Conservation (phyloP, 176 grass and related monocot species). For the Cocos nucifera region DNA sequence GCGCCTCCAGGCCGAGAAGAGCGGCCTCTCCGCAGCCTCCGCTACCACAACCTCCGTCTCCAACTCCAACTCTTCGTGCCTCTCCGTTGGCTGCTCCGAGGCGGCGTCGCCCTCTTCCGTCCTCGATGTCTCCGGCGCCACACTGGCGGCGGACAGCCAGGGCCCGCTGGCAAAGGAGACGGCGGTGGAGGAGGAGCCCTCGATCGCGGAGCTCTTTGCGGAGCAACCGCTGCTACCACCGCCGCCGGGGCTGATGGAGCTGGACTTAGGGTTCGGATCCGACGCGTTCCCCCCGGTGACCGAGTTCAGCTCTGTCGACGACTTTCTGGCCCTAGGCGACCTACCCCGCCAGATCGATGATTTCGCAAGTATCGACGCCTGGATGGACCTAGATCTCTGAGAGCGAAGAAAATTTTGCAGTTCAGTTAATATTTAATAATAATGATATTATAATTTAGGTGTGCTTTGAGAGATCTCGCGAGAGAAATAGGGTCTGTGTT, state of each 20-base stretch:
- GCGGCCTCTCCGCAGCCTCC: constrained; percentile 20
- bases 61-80: constrained; percentile 13
- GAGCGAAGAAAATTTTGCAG: neutral
- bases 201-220: constrained; percentile 39
- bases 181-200: neutral
- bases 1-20: constrained; percentile 50
- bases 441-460: too few species aligned
- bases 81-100: too few species aligned
- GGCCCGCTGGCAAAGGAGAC: neutral
- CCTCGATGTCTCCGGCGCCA: neutral
- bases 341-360: too few species aligned
- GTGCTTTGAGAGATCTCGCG: too few species aligned
- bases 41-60: neutral
- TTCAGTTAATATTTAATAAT: too few species aligned
- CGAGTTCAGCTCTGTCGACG: neutral
- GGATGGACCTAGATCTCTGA: neutral
- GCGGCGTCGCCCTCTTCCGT: constrained; percentile 42
- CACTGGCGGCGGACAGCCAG: too few species aligned
- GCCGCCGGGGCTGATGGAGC: neutral
- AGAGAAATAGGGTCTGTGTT: too few species aligned
- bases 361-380: neutral
- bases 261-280: constrained; percentile 36
- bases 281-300: neutral
- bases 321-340: too few species aligned
- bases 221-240: constrained; percentile 10